Conservation (phyloP, 257 asterid species). For the Handroanthus guayacan region DNA sequence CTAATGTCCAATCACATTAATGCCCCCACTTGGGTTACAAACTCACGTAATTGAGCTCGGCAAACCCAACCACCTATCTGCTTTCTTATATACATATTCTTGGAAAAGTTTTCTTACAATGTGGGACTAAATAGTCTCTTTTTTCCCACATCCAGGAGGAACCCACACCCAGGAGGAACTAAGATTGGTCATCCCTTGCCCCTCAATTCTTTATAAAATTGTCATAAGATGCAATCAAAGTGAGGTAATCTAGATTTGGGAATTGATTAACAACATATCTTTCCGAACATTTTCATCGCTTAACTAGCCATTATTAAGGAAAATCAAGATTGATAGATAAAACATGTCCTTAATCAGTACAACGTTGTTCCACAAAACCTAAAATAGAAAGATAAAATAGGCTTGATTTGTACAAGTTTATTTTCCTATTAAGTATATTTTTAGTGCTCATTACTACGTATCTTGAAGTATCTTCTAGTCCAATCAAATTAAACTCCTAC, state of each 20-base stretch:
- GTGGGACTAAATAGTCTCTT: background rate
- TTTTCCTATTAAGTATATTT: too few relatives aligned
- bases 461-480: background rate
- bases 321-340: too few relatives aligned
- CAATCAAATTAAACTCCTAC: background rate
- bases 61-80: background rate
- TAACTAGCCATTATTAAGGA: too few relatives aligned
- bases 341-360: too few relatives aligned
- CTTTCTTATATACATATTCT: background rate
- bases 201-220: background rate
- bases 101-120: background rate
- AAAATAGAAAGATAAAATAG: too few relatives aligned
- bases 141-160: background rate
- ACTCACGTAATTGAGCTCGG: slow-evolving; percentile 20
- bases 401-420: too few relatives aligned
- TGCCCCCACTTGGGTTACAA: slow-evolving; percentile 34
- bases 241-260: too few relatives aligned
- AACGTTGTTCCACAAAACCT: too few relatives aligned
- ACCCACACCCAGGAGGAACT: background rate
- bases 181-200: background rate
- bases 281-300: too few relatives aligned
- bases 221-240: too few relatives aligned
- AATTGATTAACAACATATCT: too few relatives aligned
- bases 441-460: background rate
- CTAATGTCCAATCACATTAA: slow-evolving; percentile 1